These are phyloP conservation scores for Gypsophila paniculata DNA, from an alignment of 179 eudicot species.

Conservation along the genomic window DNA sequence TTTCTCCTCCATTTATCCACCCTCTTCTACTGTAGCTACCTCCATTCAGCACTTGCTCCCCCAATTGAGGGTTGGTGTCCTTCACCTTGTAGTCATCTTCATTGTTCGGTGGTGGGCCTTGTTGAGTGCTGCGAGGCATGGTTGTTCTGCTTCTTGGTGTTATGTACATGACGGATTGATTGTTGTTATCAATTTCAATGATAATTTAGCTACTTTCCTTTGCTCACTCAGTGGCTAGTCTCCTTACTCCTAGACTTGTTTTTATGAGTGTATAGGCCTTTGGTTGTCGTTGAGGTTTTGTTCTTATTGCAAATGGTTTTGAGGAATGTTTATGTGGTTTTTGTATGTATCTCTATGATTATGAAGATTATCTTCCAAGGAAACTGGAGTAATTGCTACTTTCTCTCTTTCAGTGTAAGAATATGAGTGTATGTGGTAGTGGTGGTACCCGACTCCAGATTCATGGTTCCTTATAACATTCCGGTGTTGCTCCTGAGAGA, in stretches of 20 bases:
- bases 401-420: slow-evolving; percentile 14
- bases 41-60: slow-evolving; percentile 32
- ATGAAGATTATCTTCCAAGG: slow-evolving; percentile 6
- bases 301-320: neutral
- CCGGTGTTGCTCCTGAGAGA: slow-evolving; percentile 34
- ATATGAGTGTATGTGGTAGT: slow-evolving; percentile 15
- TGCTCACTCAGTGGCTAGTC: neutral
- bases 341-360: slow-evolving; percentile 15
- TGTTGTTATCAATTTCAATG: neutral
- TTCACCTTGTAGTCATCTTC: slow-evolving; percentile 35
- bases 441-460: slow-evolving; percentile 16
- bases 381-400: slow-evolving; percentile 19
- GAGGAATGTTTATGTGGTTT: neutral
- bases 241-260: neutral
- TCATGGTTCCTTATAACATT: slow-evolving; percentile 30
- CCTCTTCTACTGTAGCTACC: slow-evolving; percentile 32
- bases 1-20: slow-evolving; percentile 35
- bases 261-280: neutral
- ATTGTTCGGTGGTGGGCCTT: slow-evolving; percentile 22
- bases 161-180: slow-evolving; percentile 12
- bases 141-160: slow-evolving; percentile 14
- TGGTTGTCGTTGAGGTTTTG: slow-evolving; percentile 5
- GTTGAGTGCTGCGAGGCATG: slow-evolving; percentile 23
- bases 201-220: neutral
- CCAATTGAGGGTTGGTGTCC: slow-evolving; percentile 27